Conservation (phyloP, 148 eudicot species). For the Arctostaphylos glauca region DNA sequence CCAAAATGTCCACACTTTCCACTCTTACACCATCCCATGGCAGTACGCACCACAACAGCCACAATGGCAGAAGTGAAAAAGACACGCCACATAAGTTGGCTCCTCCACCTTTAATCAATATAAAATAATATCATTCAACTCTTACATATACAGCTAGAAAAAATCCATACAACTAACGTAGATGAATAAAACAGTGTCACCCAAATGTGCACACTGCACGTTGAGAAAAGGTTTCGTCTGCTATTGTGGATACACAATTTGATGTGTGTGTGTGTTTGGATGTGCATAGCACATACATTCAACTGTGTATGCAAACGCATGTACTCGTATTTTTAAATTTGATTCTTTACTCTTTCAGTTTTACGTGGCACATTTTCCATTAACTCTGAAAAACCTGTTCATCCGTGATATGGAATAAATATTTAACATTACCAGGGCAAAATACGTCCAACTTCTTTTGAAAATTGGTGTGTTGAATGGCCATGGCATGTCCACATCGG, state of each 20-base stretch:
- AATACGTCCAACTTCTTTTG: background rate
- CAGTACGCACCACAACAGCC: slow-evolving; percentile 97
- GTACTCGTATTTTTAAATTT: background rate
- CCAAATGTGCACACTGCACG: background rate
- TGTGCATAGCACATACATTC: background rate
- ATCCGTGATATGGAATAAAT: background rate
- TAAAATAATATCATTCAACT: slow-evolving; percentile 6
- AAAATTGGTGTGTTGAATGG: background rate
- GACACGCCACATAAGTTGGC: slow-evolving; percentile 99
- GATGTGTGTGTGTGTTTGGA: background rate
- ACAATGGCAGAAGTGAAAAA: slow-evolving; percentile 99
- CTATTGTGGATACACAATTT: background rate
- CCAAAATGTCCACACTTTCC: slow-evolving; percentile 99
- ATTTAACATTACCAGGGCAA: background rate
- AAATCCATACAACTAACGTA: background rate
- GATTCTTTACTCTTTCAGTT: background rate
- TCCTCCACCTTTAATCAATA: slow-evolving; percentile 80
- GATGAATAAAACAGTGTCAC: background rate
- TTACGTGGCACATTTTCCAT: background rate
- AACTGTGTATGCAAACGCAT: background rate
- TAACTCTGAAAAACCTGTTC: background rate
- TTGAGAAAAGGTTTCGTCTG: background rate
- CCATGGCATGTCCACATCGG: background rate
- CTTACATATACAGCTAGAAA: background rate
- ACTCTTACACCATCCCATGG: slow-evolving; percentile 97